Evolutionary conservation across 1,284 basidiomycete genomes (phyloP).

Genomic region (Moesziomyces sp.): DNA sequence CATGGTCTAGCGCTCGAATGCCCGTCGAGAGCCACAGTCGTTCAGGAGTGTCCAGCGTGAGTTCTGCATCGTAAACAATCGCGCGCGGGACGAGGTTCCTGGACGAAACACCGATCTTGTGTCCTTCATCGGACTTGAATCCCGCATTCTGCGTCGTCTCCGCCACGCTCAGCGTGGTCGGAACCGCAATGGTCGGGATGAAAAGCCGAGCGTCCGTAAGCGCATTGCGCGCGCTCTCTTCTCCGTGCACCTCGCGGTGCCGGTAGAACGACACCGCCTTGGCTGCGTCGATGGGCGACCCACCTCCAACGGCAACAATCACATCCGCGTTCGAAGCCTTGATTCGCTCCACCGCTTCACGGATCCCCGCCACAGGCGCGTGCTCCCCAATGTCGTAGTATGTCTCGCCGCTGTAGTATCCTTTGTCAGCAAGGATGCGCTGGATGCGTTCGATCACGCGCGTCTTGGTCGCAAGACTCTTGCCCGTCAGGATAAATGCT

Average conservation of each 20-base stretch:
- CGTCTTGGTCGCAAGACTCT: constrained; percentile 52
- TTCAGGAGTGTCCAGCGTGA: constrained; percentile 79
- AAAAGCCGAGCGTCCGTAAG: constrained; percentile 33
- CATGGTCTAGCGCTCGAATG: constrained; percentile 78
- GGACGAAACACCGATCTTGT: constrained; percentile 75
- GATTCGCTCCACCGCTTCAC: constrained; percentile 72
- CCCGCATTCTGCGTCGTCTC: constrained; percentile 77
- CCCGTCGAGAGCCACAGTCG: constrained; percentile 77
- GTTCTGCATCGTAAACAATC: constrained; percentile 80
- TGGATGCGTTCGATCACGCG: constrained; percentile 40
- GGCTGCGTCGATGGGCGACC: constrained; percentile 80
- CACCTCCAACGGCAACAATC: constrained; percentile 76
- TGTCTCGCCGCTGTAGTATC: constrained; percentile 68
- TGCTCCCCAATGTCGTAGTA: constrained; percentile 82
- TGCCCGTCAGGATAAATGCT: constrained; percentile 56
- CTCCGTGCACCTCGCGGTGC: constrained; percentile 32
- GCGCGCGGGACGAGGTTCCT: constrained; percentile 62
- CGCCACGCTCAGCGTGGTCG: constrained; percentile 83
- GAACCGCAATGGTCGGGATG: constrained; percentile 75
- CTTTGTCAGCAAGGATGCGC: constrained; percentile 24
- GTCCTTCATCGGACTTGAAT: constrained; percentile 77
- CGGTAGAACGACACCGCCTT: constrained; percentile 52
- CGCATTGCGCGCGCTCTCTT: constrained; percentile 21
- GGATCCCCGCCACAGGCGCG: constrained; percentile 77
- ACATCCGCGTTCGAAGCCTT: constrained; percentile 74